Conservation (phyloP, 805 yeast species). For the Tetrapisispora taiwanensis region DNA sequence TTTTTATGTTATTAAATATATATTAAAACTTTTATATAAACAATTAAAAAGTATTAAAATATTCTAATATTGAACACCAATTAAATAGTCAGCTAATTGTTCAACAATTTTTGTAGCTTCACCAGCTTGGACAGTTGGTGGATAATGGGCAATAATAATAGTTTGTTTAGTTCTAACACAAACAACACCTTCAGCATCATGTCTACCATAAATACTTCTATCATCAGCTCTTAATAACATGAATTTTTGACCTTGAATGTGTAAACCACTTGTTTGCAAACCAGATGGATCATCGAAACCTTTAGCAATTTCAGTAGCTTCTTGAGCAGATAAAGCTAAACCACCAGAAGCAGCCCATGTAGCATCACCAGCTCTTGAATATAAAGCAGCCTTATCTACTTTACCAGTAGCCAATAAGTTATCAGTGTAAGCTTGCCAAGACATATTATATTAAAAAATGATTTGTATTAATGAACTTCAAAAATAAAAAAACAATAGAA, state of each 20-base stretch:
- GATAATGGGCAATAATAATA: conserved; percentile 86
- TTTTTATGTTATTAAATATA: too few species aligned
- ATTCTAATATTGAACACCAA: conserved; percentile 65
- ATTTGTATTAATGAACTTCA: too few species aligned
- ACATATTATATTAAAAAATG: conserved; percentile 21
- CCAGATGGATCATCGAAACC: conserved; percentile 75
- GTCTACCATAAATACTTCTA: conserved; percentile 88
- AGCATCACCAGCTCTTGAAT: conserved; percentile 90
- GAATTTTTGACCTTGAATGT: conserved; percentile 76
- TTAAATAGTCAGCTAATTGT: conserved; percentile 89
- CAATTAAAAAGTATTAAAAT: too few species aligned
- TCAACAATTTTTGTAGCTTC: conserved; percentile 93
- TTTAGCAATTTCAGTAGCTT: conserved; percentile 59
- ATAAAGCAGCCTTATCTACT: conserved; percentile 85
- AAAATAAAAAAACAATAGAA: not conserved
- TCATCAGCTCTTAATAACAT: conserved; percentile 83
- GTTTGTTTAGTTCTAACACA: conserved; percentile 93
- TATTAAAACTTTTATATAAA: too few species aligned
- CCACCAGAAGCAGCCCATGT: conserved; percentile 82
- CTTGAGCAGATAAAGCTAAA: conserved; percentile 54
- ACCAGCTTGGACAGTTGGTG: conserved; percentile 83
- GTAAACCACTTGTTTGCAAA: conserved; percentile 80
- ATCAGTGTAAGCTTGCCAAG: conserved; percentile 82
- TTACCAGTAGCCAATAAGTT: conserved; percentile 80
- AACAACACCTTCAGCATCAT: conserved; percentile 77